Conservation (phyloP, 192 early-diverging fungal genomes). For the Entomortierella lignicola region DNA sequence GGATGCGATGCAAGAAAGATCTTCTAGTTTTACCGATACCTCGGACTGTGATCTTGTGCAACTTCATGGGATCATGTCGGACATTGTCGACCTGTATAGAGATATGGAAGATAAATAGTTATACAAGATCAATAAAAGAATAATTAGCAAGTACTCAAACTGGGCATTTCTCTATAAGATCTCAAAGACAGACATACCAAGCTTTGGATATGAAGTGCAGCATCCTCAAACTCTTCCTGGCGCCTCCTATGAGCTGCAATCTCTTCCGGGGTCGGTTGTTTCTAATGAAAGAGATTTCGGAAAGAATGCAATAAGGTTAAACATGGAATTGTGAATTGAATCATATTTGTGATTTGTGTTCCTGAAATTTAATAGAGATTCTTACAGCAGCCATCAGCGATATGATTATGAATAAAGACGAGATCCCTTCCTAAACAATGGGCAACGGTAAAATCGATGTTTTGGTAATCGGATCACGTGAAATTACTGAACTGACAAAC, state of each 20-base stretch:
- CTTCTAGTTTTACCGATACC: constrained; percentile 59
- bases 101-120: too few species aligned
- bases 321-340: neutral
- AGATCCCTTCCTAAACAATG: too few species aligned
- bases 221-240: constrained; percentile 50
- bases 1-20: constrained; percentile 57
- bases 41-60: constrained; percentile 47
- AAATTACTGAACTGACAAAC: too few species aligned
- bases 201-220: constrained; percentile 34
- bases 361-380: neutral
- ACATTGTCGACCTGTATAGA: constrained; percentile 35
- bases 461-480: too few species aligned
- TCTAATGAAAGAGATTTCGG: constrained; percentile 10
- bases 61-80: constrained; percentile 51
- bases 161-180: too few species aligned
- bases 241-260: constrained; percentile 43
- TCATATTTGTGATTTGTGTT: too few species aligned
- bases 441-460: too few species aligned
- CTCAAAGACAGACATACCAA: constrained; percentile 23
- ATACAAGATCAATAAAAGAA: neutral
- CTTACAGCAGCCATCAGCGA: too few species aligned
- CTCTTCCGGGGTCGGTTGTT: constrained; percentile 45
- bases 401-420: too few species aligned
- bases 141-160: too few species aligned
- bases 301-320: neutral